Evolutionary conservation across 2,329 filamentous ascomycete species (phyloP), one percentile per base, ranked within the genome.

Genomic region (Cladophialophora exuberans): DNA sequence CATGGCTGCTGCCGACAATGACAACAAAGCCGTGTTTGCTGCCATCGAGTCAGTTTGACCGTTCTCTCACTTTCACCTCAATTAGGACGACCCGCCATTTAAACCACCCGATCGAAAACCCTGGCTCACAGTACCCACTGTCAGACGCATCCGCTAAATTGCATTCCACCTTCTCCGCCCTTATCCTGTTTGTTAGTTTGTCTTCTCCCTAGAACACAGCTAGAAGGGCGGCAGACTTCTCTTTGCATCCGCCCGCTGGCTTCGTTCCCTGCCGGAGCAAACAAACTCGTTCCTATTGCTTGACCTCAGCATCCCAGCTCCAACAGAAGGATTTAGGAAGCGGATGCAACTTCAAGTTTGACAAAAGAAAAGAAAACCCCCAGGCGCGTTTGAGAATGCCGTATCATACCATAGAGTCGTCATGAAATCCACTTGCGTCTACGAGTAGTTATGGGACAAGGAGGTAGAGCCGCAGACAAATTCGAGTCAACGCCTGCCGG

Each of bases 151-250:
- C 39, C 39, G 39, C 39, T 23, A 42, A 42, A 42, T 42, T 42
- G 39, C 39, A 42, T 25, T 13, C 18, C 26, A 18, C 20, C 39
- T 42, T 42, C 39, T 22, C 39, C 39, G 39, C 20, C n/a, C 39
- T 42, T 42, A 22, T 26, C 39, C 26, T 17, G 17, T 46, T 18
- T 47, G 31, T 31, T 47, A 31, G 44, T 47, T 15, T 38, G 23
- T 25, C 39, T 26, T 28, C 25, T 42, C 33, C 39, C 56, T 59
- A 56, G 56, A 59, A 59, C 23, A 42, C 48, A 43, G 52, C 56
- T 59, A 59, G 56, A 59, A 59, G 46, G 28, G 11, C 48, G 43
- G 28, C 20, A 53, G 31, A 54, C 38, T 25, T 50, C 26, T 26
- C 28, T 15, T 38, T 18, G 28, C 47, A 42, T 48, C 51, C 50